phyloP scores from a whole-genome alignment of 2,329 filamentous ascomycete species.

The Aaosphaeria pasadenensis region DNA sequence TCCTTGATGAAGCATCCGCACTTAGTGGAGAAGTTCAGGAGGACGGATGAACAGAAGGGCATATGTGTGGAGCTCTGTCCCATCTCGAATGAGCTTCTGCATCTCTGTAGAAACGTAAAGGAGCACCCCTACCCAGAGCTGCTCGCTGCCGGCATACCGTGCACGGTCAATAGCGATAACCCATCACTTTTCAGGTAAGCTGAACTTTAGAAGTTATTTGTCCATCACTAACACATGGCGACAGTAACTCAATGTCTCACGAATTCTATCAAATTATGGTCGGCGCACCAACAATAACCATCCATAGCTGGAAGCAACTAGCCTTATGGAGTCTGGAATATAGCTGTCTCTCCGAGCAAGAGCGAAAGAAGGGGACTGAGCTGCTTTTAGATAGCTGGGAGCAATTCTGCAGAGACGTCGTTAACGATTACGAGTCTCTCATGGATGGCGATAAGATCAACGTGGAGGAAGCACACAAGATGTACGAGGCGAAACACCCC shows the following conservation, averaged over 20 bases:
- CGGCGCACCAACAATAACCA: conserved; percentile 62
- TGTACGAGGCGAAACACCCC: neutral
- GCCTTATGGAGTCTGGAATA: conserved; percentile 47
- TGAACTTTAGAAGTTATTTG: neutral
- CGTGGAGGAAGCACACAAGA: neutral
- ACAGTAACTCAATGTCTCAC: conserved; percentile 66
- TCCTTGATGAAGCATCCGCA: conserved; percentile 62
- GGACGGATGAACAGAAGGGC: conserved; percentile 22
- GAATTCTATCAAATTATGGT: conserved; percentile 77
- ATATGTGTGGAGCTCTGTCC: conserved; percentile 75
- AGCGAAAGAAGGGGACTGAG: conserved; percentile 38
- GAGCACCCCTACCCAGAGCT: conserved; percentile 67
- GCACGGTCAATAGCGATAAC: conserved; percentile 73
- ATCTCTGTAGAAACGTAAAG: conserved; percentile 62
- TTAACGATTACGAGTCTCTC: conserved; percentile 35
- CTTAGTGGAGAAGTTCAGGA: conserved; percentile 63
- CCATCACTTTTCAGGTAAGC: conserved; percentile 66
- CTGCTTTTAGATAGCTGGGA: conserved; percentile 59
- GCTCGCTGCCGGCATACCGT: conserved; percentile 69
- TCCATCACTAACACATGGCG: neutral
- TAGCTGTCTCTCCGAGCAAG: conserved; percentile 36
- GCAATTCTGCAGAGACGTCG: conserved; percentile 54
- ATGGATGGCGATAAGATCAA: conserved; percentile 2
- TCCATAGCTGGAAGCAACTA: conserved; percentile 69
- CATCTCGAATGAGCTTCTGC: conserved; percentile 73